phyloP scores from a whole-genome alignment of 768 basidiomycete species.

The Mrakia blollopis region DNA sequence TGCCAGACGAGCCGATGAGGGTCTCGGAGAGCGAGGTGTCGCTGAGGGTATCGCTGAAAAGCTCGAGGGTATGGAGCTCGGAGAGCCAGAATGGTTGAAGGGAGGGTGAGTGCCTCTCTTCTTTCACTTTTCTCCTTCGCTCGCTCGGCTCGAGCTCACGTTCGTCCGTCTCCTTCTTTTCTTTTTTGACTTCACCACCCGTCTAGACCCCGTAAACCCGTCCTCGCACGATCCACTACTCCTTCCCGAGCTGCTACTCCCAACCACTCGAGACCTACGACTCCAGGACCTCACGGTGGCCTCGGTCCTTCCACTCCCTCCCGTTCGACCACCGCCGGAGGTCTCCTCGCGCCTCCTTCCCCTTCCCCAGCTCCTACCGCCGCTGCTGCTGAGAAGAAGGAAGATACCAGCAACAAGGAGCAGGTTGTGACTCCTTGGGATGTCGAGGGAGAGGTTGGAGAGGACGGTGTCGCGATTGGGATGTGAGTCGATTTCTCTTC shows the following conservation, averaged over 20 bases:
- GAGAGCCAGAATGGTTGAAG: constrained; percentile 37
- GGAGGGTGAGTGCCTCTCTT: constrained; percentile 41
- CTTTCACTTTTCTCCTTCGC: not conserved
- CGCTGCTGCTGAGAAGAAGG: constrained; percentile 8
- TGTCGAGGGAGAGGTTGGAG: constrained; percentile 82
- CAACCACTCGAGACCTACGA: not conserved
- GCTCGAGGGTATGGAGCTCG: constrained; percentile 23
- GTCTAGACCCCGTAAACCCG: constrained; percentile 9
- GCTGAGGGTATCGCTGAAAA: constrained; percentile 23
- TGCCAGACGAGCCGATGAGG: constrained; percentile 29
- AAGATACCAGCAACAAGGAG: constrained; percentile 40
- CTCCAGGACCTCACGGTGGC: not conserved
- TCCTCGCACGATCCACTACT: constrained; percentile 21
- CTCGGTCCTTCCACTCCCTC: constrained; percentile 6
- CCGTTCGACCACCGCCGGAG: constrained; percentile 6
- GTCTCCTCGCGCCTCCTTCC: constrained; percentile 23
- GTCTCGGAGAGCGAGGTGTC: constrained; percentile 37
- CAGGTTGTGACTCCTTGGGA: constrained; percentile 98
- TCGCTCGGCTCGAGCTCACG: constrained; percentile 33
- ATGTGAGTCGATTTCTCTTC: constrained; percentile 48
- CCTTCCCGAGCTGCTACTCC: constrained; percentile 19
- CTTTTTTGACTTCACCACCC: not conserved
- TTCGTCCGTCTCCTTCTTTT: constrained; percentile 9
- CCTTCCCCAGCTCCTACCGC: not conserved
- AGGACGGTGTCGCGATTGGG: constrained; percentile 64